phyloP scores from a whole-genome alignment of 2,329 filamentous ascomycete species.

The Calonectria multiphialidica region DNA sequence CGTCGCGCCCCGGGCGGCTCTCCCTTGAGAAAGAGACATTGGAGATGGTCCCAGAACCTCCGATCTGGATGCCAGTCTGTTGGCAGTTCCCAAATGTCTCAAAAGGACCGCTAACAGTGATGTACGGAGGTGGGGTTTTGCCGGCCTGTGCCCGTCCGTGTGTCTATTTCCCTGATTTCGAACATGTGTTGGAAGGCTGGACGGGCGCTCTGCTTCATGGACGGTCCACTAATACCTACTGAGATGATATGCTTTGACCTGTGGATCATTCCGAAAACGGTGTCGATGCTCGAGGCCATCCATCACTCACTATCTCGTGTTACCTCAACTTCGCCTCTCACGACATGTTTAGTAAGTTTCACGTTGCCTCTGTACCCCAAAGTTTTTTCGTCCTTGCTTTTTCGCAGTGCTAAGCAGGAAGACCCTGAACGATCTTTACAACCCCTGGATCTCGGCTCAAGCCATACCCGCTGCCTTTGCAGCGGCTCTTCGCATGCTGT shows the following conservation, averaged over 20 bases:
- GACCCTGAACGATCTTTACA: background rate
- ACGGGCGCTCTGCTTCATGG: background rate
- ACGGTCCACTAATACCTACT: background rate
- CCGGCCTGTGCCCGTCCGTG: conserved; percentile 11
- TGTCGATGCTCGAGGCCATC: background rate
- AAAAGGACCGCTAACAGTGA: conserved; percentile 8
- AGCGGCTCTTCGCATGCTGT: conserved; percentile 20
- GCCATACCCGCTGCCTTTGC: conserved; percentile 12
- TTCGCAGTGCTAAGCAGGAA: background rate
- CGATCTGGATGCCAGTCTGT: conserved; percentile 21
- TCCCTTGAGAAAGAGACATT: conserved; percentile 8
- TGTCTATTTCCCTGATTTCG: conserved; percentile 20
- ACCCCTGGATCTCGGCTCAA: conserved; percentile 8
- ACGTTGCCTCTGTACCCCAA: background rate
- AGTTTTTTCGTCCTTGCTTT: background rate
- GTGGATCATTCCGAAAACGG: conserved; percentile 4
- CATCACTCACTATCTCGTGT: background rate
- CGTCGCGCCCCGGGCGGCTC: conserved; percentile 23
- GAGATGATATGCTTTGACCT: background rate
- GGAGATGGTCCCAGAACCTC: conserved; percentile 5
- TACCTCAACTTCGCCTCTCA: background rate
- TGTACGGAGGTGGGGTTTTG: conserved; percentile 19
- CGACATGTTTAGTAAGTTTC: background rate
- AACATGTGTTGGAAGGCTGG: background rate
- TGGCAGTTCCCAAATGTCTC: conserved; percentile 25